Evolutionary conservation across 805 yeast species (phyloP).

Genomic region (Starmerella bacillaris): DNA sequence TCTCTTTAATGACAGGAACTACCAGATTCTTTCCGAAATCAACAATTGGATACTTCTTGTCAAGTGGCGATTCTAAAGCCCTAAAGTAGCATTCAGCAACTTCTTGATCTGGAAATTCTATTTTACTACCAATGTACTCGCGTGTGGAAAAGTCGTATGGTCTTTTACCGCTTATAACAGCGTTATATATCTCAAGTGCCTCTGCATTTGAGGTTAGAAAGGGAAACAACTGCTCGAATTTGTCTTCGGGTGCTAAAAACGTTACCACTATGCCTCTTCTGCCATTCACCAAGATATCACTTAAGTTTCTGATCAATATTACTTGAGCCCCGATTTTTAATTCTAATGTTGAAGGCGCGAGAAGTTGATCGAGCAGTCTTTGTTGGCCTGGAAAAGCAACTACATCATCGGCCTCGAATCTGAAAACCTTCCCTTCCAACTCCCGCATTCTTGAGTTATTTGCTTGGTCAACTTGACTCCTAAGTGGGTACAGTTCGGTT

Average conservation of each 20-base stretch:
- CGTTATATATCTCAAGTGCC: constrained; percentile 12
- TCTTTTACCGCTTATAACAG: constrained; percentile 26
- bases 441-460: constrained; percentile 36
- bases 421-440: constrained; percentile 31
- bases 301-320: constrained; percentile 60
- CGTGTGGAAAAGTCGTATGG: too few relatives aligned
- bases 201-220: too few relatives aligned
- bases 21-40: constrained; percentile 12
- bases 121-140: neutral
- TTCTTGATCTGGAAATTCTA: neutral
- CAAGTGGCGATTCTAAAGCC: constrained; percentile 6
- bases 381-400: constrained; percentile 20
- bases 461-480: constrained; percentile 65
- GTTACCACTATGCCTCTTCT: constrained; percentile 57
- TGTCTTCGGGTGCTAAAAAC: constrained; percentile 25
- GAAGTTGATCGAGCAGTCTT: constrained; percentile 35
- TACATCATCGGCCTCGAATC: constrained; percentile 32
- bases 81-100: neutral
- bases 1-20: constrained; percentile 10
- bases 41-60: constrained; percentile 12
- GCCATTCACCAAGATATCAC: constrained; percentile 67
- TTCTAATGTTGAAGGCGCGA: constrained; percentile 48
- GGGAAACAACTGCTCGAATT: neutral
- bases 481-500: constrained; percentile 71
- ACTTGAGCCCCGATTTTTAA: constrained; percentile 82